Evolutionary conservation across 2,329 filamentous ascomycete species (phyloP).

Genomic region (Penicillium sp.): DNA sequence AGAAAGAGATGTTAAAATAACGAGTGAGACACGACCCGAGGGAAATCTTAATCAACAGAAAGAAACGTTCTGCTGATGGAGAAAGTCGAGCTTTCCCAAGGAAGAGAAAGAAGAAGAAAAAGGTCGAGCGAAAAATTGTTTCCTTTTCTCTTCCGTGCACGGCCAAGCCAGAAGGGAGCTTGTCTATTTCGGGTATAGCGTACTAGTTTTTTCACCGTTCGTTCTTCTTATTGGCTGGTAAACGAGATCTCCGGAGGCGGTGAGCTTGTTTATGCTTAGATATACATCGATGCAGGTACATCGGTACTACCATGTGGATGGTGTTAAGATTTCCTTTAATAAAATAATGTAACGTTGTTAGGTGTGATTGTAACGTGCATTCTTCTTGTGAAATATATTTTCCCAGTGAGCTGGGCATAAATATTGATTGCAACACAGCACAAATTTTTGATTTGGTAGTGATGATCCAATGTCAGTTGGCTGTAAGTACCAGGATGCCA

Average conservation of each 20-base stretch:
- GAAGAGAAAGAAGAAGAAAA: slow-evolving; percentile 50
- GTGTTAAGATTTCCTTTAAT: not conserved
- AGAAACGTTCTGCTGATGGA: slow-evolving; percentile 57
- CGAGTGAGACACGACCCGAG: slow-evolving; percentile 24
- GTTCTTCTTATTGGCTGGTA: slow-evolving; percentile 29
- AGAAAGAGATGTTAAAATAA: slow-evolving; percentile 32
- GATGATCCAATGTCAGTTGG: not conserved
- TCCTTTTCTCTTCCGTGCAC: slow-evolving; percentile 32
- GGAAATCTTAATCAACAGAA: slow-evolving; percentile 45
- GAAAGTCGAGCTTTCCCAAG: slow-evolving; percentile 60
- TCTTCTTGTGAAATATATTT: not conserved
- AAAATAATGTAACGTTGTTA: not conserved
- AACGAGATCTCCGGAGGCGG: slow-evolving; percentile 31
- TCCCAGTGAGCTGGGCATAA: not conserved
- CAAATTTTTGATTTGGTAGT: not conserved
- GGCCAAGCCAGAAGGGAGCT: slow-evolving; percentile 19
- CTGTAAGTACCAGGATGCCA: not conserved
- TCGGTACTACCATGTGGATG: not conserved
- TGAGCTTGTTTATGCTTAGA: slow-evolving; percentile 16
- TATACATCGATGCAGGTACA: not conserved
- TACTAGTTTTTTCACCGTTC: slow-evolving; percentile 4
- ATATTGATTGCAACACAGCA: not conserved
- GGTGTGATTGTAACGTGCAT: not conserved
- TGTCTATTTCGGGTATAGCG: slow-evolving; percentile 27
- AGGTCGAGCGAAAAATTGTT: slow-evolving; percentile 32